Evolutionary conservation across 192 early-diverging fungal genomes (phyloP).

Genomic region (Linnemannia schmuckeri): DNA sequence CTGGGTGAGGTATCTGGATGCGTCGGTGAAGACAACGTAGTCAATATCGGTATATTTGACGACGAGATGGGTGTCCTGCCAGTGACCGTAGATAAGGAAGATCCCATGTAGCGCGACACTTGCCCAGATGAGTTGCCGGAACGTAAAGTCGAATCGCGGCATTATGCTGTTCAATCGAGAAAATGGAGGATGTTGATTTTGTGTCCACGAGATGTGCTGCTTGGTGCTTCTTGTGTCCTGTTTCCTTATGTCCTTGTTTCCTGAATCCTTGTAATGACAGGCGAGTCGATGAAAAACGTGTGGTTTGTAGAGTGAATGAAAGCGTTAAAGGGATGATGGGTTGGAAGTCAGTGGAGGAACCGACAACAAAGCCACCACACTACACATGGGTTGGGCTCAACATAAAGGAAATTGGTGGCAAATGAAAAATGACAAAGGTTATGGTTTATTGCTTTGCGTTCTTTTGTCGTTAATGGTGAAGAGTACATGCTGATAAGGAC

Average conservation of each 20-base stretch:
- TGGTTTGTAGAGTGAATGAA: background rate
- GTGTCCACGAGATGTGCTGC: background rate
- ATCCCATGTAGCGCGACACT: conserved; percentile 37
- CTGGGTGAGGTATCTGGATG: conserved; percentile 80
- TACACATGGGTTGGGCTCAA: background rate
- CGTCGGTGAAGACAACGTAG: conserved; percentile 97
- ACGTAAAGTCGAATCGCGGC: conserved; percentile 33
- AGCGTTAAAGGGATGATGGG: background rate
- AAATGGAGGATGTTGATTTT: background rate
- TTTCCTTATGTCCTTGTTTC: background rate
- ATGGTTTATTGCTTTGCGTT: too few relatives aligned
- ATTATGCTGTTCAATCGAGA: background rate
- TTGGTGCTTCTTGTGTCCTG: background rate
- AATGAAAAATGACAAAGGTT: background rate
- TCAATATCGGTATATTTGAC: conserved; percentile 99
- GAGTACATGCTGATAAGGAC: background rate
- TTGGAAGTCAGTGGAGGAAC: background rate
- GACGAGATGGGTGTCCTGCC: conserved; percentile 87
- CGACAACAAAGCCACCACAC: background rate
- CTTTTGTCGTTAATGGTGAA: background rate
- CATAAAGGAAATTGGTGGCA: background rate
- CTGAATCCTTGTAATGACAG: background rate
- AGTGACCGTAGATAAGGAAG: conserved; percentile 86
- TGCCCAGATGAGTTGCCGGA: conserved; percentile 43
- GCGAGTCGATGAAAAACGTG: background rate